These are phyloP conservation scores for Xylariaceae sp. DNA, from an alignment of 2,329 filamentous ascomycete genomes.

Conservation along the genomic window DNA sequence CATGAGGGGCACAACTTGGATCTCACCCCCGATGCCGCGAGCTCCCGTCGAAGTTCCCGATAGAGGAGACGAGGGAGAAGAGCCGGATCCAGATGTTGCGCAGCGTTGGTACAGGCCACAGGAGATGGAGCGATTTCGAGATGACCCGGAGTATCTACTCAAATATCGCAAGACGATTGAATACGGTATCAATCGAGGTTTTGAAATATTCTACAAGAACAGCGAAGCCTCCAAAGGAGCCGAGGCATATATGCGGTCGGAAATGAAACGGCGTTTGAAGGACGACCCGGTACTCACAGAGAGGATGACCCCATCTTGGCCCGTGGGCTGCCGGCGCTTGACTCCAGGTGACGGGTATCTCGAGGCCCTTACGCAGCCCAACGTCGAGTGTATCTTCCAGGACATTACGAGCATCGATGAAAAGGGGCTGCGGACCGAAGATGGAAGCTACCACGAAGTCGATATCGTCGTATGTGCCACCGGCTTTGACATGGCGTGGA, in stretches of 20 bases:
- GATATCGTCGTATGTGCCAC: conserved; percentile 67
- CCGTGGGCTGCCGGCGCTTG: conserved; percentile 59
- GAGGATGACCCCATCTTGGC: conserved; percentile 57
- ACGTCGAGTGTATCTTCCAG: conserved; percentile 57
- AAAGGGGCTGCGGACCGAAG: conserved; percentile 55
- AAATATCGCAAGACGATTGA: no score
- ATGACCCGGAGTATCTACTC: no score
- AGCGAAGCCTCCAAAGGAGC: no score
- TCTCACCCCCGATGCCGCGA: no score
- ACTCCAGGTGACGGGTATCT: conserved; percentile 66
- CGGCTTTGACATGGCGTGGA: conserved; percentile 56
- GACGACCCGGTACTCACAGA: conserved; percentile 51
- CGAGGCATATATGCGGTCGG: conserved; percentile 50
- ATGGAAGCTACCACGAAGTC: conserved; percentile 52
- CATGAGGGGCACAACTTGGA: conserved; percentile 62
- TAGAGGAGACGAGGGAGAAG: no score
- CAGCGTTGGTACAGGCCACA: no score
- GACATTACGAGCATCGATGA: conserved; percentile 55
- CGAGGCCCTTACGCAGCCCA: conserved; percentile 57
- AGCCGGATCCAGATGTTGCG: no score
- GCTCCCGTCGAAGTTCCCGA: no score
- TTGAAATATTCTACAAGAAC: no score
- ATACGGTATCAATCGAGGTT: no score
- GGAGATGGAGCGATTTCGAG: no score
- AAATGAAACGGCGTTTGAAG: conserved; percentile 43